Evolutionary conservation across 2,329 filamentous ascomycete species (phyloP), one percentile per base, ranked within the genome.

Genomic region (Talaromyces sp.): DNA sequence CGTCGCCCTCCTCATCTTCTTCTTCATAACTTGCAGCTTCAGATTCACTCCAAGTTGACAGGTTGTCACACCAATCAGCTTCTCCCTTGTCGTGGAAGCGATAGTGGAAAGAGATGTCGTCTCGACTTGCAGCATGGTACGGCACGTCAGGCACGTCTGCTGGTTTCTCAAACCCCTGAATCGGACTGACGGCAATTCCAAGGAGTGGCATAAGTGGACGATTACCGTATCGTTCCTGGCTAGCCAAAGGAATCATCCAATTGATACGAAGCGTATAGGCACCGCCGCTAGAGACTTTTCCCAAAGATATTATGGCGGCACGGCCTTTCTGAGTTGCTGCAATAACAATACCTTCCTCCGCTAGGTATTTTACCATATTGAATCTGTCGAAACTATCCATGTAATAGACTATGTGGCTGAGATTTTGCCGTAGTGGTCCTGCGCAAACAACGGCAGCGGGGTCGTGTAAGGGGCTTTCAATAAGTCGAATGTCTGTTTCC

Each of bases 321-420:
- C 82, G 79, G 3, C 85, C 85, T 58, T 81, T 80, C 53, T 85
- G 84, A 1, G 81, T 82, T 0, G 79, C 85, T 2, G 84, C 74
- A 27, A 86, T 70, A 29, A 87, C 79, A 52, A 87, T 72, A 3
- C 84, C 84, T 5, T 87, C 74, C 41, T 85, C 80, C 0, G 84
- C 82, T 17, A 88, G 80, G 56, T 85, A 80, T 12, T 80, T 78
- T 26, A 80, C 73, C 77, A 85, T 81, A 67, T 84, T 86, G 41
- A 86, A 77, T 8, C 85, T 81, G 61, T 85, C 80, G 52, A 68
- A 74, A 10, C 48, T 52, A 31, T 58, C 21, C 27, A 61, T 19
- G 9, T 51, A 38, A 11, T 52, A 54, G 17, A 55, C 48, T 2
- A 41, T 50, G 7, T 35, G 55, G 11, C 35, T 43, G 24, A 61